Evolutionary conservation across 257 asterid genomes (phyloP).

Genomic region (Lycium ferocissimum): DNA sequence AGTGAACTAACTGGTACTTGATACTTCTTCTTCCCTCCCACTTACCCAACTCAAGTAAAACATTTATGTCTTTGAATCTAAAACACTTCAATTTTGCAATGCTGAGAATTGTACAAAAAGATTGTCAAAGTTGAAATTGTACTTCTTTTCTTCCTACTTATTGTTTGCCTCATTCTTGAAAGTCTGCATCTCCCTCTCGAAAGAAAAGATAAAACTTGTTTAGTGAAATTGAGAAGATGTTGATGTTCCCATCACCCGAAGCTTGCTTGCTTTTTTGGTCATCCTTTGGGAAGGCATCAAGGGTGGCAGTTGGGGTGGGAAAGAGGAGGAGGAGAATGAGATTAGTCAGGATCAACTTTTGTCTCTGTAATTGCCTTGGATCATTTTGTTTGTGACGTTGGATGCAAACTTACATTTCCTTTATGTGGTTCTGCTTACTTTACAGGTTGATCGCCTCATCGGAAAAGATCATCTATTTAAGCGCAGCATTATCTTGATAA

Average conservation of each 20-base stretch:
- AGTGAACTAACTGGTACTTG: background rate
- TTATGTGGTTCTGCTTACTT: conserved; percentile 31
- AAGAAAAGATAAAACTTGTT: background rate
- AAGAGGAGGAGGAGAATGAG: conserved; percentile 1
- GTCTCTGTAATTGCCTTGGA: background rate
- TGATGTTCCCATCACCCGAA: background rate
- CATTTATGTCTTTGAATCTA: background rate
- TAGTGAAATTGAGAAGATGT: conserved; percentile 20
- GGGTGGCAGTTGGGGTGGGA: background rate
- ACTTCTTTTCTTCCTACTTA: background rate
- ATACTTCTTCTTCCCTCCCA: background rate
- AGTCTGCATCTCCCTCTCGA: background rate
- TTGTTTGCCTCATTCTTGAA: conserved; percentile 1
- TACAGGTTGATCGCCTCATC: conserved; percentile 82
- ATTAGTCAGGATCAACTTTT: conserved; percentile 13
- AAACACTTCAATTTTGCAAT: background rate
- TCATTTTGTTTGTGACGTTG: conserved; percentile 24
- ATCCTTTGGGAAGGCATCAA: background rate
- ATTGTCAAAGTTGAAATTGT: background rate
- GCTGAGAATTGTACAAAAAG: background rate
- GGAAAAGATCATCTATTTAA: conserved; percentile 85
- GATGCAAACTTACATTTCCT: conserved; percentile 20
- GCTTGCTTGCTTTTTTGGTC: background rate
- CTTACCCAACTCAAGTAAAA: background rate
- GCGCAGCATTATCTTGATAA: conserved; percentile 82